Conservation (phyloP, 23 red algal species). For the Gracilaria domingensis region DNA sequence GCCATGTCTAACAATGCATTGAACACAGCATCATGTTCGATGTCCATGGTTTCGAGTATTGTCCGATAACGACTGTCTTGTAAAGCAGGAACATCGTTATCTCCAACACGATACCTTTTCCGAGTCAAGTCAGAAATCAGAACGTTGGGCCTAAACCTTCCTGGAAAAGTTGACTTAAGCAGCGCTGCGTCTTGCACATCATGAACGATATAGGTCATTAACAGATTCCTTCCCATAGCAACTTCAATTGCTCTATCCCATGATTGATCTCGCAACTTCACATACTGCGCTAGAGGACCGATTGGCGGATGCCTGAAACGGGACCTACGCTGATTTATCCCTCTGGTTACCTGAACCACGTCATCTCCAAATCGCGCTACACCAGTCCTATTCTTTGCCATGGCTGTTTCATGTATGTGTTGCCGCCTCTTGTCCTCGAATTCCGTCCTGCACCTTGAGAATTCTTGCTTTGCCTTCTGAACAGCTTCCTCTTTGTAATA, state of each 20-base stretch:
- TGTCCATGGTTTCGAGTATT: constrained; percentile 61
- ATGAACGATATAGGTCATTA: constrained; percentile 80
- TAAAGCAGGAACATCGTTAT: constrained; percentile 31
- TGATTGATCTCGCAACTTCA: constrained; percentile 64
- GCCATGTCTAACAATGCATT: constrained; percentile 88
- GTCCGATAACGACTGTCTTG: constrained; percentile 47
- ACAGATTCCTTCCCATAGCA: constrained; percentile 37
- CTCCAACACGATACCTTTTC: constrained; percentile 15
- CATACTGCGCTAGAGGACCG: constrained; percentile 83
- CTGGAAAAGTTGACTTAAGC: constrained; percentile 38
- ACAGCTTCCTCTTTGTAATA: constrained; percentile 51
- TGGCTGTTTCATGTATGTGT: constrained; percentile 33
- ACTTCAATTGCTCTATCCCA: constrained; percentile 86
- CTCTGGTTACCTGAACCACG: background rate
- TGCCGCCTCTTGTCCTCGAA: constrained; percentile 33
- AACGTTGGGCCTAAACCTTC: constrained; percentile 41
- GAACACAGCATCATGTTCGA: constrained; percentile 60
- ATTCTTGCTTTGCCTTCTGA: background rate
- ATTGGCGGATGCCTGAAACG: constrained; percentile 72
- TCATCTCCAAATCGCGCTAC: constrained; percentile 56
- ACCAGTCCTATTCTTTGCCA: constrained; percentile 34
- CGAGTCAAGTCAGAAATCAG: constrained; percentile 52
- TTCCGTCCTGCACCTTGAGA: constrained; percentile 18
- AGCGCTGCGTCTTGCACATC: constrained; percentile 57
- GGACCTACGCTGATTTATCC: background rate